A percentile compares a stretch with the other conserved stretches of the same genome.
These are phyloP conservation scores for Malassezia cuniculi DNA, from an alignment of 1,284 basidiomycete genomes.

Conservation along the genomic window DNA sequence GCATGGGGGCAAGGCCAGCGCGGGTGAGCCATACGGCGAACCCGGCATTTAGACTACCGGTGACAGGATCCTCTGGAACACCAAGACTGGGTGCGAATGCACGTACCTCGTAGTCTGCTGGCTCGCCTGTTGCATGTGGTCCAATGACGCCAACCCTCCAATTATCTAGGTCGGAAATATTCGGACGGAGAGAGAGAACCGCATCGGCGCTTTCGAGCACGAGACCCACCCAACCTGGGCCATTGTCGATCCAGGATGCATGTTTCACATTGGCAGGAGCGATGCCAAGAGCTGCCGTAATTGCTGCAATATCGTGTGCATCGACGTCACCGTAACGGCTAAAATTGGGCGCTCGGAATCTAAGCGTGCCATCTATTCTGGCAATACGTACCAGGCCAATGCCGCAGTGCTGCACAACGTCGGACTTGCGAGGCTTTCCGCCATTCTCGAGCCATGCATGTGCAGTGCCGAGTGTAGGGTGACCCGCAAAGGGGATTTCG, in stretches of 20 bases:
- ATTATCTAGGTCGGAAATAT: conserved; percentile 8
- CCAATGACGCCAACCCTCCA: conserved; percentile 27
- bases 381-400: conserved; percentile 20
- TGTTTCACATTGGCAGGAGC: conserved; percentile 13
- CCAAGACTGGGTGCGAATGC: conserved; percentile 14
- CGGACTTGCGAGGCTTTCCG: conserved; percentile 2
- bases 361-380: conserved; percentile 7
- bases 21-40: conserved; percentile 22
- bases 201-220: conserved; percentile 15
- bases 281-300: conserved; percentile 15
- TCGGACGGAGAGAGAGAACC: conserved; percentile 20
- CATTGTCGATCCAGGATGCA: conserved; percentile 27
- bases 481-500: conserved; percentile 35
- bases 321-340: conserved; percentile 18
- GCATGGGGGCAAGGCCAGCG: not conserved
- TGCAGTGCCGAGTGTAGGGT: conserved; percentile 33
- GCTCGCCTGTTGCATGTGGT: conserved; percentile 9
- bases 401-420: conserved; percentile 26
- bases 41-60: conserved; percentile 31
- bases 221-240: conserved; percentile 30
- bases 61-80: conserved; percentile 31
- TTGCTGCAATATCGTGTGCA: conserved; percentile 7
- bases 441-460: conserved; percentile 16
- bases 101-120: conserved; percentile 20
- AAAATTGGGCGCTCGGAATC: conserved; percentile 22